Conservation (phyloP, 2,329 filamentous ascomycete genomes). For the Claviceps sp. region DNA sequence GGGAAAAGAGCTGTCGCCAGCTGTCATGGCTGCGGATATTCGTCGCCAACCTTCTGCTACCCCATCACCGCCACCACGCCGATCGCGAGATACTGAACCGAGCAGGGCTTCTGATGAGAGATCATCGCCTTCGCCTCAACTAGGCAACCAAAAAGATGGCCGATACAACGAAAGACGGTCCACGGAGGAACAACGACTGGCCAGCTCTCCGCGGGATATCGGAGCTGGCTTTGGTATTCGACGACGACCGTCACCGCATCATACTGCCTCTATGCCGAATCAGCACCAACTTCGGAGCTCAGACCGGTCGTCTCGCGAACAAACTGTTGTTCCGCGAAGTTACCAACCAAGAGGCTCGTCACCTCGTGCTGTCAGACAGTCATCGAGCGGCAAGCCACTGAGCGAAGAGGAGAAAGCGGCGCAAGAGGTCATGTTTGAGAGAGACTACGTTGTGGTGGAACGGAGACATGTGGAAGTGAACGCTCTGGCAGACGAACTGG, state of each 20-base stretch:
- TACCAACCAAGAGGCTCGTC: conserved; percentile 11
- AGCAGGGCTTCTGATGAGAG: conserved; percentile 29
- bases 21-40: conserved; percentile 12
- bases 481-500: conserved; percentile 88
- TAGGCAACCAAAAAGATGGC: conserved; percentile 28
- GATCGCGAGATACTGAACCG: conserved; percentile 17
- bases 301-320: conserved; percentile 13
- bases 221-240: conserved; percentile 35
- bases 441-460: conserved; percentile 92
- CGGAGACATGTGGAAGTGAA: conserved; percentile 94
- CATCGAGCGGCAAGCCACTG: conserved; percentile 16
- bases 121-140: conserved; percentile 27
- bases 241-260: conserved; percentile 30
- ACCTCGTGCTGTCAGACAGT: conserved; percentile 10
- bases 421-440: conserved; percentile 78
- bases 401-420: conserved; percentile 58
- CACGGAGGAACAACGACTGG: conserved; percentile 17
- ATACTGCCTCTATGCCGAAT: conserved; percentile 35
- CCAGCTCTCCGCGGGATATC: conserved; percentile 31
- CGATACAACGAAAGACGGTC: conserved; percentile 18
- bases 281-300: conserved; percentile 26
- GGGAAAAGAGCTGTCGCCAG: conserved; percentile 14
- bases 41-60: conserved; percentile 27
- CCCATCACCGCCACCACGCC: background rate
- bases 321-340: conserved; percentile 21